Conservation (phyloP, 2,329 filamentous ascomycete species). For the Fonsecaea monophora region DNA sequence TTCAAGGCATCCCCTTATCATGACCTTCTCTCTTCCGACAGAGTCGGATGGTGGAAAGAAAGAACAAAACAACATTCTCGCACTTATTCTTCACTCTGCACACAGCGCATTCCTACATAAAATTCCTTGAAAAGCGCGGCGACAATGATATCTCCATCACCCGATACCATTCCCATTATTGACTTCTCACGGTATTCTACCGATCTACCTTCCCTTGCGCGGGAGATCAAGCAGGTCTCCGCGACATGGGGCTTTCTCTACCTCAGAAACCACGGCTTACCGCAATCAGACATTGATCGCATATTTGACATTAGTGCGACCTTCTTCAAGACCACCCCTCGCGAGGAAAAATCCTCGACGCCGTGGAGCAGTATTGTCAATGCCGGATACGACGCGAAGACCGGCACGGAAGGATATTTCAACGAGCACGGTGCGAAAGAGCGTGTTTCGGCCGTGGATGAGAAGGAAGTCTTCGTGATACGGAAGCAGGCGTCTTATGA, state of each 20-base stretch:
- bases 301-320: conserved; percentile 36
- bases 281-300: conserved; percentile 32
- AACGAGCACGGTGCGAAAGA: conserved; percentile 28
- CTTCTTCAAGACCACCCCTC: conserved; percentile 48
- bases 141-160: conserved; percentile 6
- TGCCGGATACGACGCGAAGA: conserved; percentile 28
- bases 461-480: conserved; percentile 32
- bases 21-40: neutral
- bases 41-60: neutral
- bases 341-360: conserved; percentile 21
- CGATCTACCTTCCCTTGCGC: conserved; percentile 66
- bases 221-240: conserved; percentile 76
- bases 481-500: conserved; percentile 29
- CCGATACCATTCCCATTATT: conserved; percentile 63
- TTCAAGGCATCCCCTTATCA: neutral
- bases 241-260: conserved; percentile 64
- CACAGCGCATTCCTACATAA: neutral
- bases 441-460: conserved; percentile 14
- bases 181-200: conserved; percentile 76
- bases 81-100: neutral
- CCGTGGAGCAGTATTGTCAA: conserved; percentile 32
- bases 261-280: conserved; percentile 40
- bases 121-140: neutral
- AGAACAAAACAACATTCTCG: neutral
- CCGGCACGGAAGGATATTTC: conserved; percentile 29